Percentiles rank a stretch among this genome's conserved stretches.
Conservation (phyloP, 345 rosid species). For the Boechera retrofracta region DNA sequence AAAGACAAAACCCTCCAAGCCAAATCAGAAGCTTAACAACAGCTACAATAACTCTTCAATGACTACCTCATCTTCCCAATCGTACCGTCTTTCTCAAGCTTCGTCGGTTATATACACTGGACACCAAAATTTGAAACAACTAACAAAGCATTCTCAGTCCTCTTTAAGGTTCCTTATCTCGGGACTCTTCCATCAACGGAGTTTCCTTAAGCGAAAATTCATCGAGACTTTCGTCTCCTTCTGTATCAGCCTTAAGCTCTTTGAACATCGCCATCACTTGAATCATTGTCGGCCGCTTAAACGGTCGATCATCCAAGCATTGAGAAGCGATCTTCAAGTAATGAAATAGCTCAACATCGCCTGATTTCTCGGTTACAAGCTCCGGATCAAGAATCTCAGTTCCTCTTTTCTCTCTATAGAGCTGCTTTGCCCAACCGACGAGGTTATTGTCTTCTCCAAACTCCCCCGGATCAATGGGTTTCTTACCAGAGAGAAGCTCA, state of each 20-base stretch:
- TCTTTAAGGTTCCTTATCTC: conserved; percentile 56
- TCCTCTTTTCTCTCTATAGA: conserved; percentile 67
- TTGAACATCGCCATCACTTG: conserved; percentile 98
- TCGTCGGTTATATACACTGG: conserved; percentile 39
- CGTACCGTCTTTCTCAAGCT: background rate
- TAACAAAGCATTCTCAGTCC: conserved; percentile 18
- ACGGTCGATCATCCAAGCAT: conserved; percentile 93
- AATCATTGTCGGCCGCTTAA: conserved; percentile 87
- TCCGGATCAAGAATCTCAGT: conserved; percentile 73
- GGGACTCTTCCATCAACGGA: conserved; percentile 58
- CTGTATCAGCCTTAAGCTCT: conserved; percentile 88
- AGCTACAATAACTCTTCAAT: background rate
- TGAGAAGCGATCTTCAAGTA: conserved; percentile 80
- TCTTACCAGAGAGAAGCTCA: conserved; percentile 93
- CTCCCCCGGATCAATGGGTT: conserved; percentile 80
- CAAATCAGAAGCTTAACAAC: conserved; percentile 24
- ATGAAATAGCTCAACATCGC: conserved; percentile 70
- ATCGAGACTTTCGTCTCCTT: conserved; percentile 71
- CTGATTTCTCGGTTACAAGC: conserved; percentile 52
- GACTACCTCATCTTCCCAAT: conserved; percentile 1
- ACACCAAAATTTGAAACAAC: conserved; percentile 24
- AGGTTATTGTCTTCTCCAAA: conserved; percentile 95
- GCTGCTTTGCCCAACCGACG: conserved; percentile 96
- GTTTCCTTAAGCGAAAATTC: conserved; percentile 74
- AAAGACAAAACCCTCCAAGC: conserved; percentile 28